A percentile compares a stretch with the other conserved stretches of the same genome.
phyloP scores from a whole-genome alignment of 2,329 filamentous ascomycete genomes.

The Coniella vitis region DNA sequence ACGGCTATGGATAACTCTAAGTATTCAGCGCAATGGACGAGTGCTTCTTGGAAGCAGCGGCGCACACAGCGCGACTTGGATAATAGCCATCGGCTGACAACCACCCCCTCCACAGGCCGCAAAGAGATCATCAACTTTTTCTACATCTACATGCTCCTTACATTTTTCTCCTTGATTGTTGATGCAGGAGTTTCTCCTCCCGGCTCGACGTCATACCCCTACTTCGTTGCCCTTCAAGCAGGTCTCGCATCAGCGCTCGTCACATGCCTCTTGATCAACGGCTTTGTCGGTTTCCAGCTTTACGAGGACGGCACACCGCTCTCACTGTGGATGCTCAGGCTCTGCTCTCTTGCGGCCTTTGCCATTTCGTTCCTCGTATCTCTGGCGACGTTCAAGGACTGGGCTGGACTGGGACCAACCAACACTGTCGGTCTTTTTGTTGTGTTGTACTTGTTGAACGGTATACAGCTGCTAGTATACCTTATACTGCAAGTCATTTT shows the following conservation, averaged over 20 bases:
- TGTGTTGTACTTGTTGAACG: slow-evolving; percentile 86
- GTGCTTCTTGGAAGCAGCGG: no score
- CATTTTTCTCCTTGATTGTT: slow-evolving; percentile 79
- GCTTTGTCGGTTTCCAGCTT: slow-evolving; percentile 95
- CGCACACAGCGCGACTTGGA: not conserved
- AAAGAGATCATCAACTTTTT: slow-evolving; percentile 82
- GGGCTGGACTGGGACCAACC: slow-evolving; percentile 76
- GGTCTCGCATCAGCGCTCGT: slow-evolving; percentile 80
- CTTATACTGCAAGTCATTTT: slow-evolving; percentile 81
- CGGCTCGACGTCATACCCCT: slow-evolving; percentile 72
- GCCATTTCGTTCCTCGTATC: slow-evolving; percentile 79
- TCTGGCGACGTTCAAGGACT: slow-evolving; percentile 86
- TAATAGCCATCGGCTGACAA: slow-evolving; percentile 2
- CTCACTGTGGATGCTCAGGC: slow-evolving; percentile 85
- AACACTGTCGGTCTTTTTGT: slow-evolving; percentile 88
- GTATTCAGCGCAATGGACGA: not conserved
- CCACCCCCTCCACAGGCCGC: slow-evolving; percentile 40
- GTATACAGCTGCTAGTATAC: slow-evolving; percentile 79
- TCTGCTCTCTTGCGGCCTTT: slow-evolving; percentile 75
- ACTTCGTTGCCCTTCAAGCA: slow-evolving; percentile 83
- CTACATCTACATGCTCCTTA: slow-evolving; percentile 90
- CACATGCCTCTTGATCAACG: slow-evolving; percentile 88
- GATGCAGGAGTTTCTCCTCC: slow-evolving; percentile 90
- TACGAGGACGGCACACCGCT: slow-evolving; percentile 95
- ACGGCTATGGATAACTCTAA: no score